These are phyloP conservation scores for Paracoccidioides brasiliensis DNA, from an alignment of 2,329 filamentous ascomycete genomes.

Conservation along the genomic window DNA sequence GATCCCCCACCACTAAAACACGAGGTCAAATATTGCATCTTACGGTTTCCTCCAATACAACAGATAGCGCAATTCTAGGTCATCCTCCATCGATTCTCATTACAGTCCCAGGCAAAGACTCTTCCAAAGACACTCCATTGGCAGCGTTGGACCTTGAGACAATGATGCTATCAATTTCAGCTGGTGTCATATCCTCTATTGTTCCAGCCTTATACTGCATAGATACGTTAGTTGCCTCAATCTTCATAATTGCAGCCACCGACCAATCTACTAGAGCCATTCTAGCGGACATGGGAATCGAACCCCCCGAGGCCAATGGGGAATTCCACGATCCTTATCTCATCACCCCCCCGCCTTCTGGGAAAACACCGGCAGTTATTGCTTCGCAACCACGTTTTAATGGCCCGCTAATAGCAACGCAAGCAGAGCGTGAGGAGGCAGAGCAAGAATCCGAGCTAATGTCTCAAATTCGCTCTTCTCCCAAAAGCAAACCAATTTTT, in stretches of 20 bases:
- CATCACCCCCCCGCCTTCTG: constrained; percentile 4
- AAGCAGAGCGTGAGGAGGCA: constrained; percentile 32
- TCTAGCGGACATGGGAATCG: constrained; percentile 25
- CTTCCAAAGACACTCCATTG: constrained; percentile 25
- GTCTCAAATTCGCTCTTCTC: constrained; percentile 20
- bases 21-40: constrained; percentile 29
- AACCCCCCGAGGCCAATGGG: constrained; percentile 11
- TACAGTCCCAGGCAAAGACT: constrained; percentile 26
- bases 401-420: constrained; percentile 24
- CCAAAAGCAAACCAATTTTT: constrained; percentile 8
- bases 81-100: constrained; percentile 26
- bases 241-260: constrained; percentile 33
- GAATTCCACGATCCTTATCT: constrained; percentile 6
- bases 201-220: constrained; percentile 37
- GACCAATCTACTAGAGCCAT: constrained; percentile 29
- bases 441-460: constrained; percentile 26
- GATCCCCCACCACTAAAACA: constrained; percentile 20
- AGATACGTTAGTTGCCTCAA: constrained; percentile 34
- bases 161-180: constrained; percentile 28
- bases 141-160: constrained; percentile 33
- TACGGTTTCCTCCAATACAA: constrained; percentile 25
- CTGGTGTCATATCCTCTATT: constrained; percentile 26
- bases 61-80: constrained; percentile 10
- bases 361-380: constrained; percentile 7
- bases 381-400: constrained; percentile 14